A percentile compares a stretch with the other conserved stretches of the same genome.
These are phyloP conservation scores for Mrakiaceae sp. DNA, from an alignment of 1,284 basidiomycete species.

Conservation along the genomic window DNA sequence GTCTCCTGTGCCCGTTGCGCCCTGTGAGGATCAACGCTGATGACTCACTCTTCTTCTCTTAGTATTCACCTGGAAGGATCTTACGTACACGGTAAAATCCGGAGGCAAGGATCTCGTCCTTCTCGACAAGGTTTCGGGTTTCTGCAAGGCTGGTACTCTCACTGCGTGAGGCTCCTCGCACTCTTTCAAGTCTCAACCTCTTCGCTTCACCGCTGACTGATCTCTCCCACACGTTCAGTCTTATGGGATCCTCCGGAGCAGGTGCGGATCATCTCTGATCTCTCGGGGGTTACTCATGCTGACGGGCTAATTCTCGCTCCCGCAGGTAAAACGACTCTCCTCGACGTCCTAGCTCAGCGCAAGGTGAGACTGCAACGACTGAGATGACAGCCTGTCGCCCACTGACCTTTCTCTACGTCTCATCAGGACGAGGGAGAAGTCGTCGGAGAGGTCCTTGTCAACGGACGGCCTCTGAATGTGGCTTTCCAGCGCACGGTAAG, in stretches of 20 bases:
- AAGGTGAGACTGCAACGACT: slow-evolving; percentile 19
- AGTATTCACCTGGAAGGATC: slow-evolving; percentile 37
- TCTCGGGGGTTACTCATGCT: too few relatives aligned
- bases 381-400: too few relatives aligned
- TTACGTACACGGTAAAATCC: slow-evolving; percentile 38
- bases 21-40: neutral
- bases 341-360: slow-evolving; percentile 39
- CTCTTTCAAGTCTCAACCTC: neutral
- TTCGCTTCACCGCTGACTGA: neutral
- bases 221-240: neutral
- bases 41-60: neutral
- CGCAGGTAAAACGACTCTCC: slow-evolving; percentile 32
- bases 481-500: slow-evolving; percentile 43
- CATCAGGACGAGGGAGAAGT: slow-evolving; percentile 24
- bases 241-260: slow-evolving; percentile 30
- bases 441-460: slow-evolving; percentile 37
- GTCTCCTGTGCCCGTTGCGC: too few relatives aligned
- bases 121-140: slow-evolving; percentile 41
- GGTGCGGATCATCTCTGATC: too few relatives aligned
- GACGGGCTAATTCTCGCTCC: too few relatives aligned
- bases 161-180: slow-evolving; percentile 22
- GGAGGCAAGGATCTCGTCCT: slow-evolving; percentile 34
- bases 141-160: slow-evolving; percentile 40
- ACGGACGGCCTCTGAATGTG: slow-evolving; percentile 36
- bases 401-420: too few relatives aligned